Percentiles rank a stretch among this genome's conserved stretches.
Conservation (phyloP, 1,139 yeast species). For the Blastobotrys serpentis region DNA sequence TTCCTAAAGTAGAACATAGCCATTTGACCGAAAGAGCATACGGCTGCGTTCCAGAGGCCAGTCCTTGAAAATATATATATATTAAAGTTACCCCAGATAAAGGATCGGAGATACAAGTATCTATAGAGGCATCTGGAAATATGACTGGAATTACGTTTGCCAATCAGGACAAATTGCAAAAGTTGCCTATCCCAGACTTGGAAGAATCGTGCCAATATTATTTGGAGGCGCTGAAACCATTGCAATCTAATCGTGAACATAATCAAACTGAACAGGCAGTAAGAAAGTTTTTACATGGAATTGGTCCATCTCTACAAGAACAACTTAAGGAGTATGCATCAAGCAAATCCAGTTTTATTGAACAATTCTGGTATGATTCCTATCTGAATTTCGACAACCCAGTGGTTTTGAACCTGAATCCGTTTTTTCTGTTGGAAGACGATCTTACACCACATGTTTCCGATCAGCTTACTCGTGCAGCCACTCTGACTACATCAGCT, state of each 20-base stretch:
- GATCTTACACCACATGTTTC: slow-evolving; percentile 80
- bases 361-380: slow-evolving; percentile 91
- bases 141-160: slow-evolving; percentile 46
- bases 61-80: neutral
- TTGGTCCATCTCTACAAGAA: slow-evolving; percentile 62
- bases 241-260: slow-evolving; percentile 73
- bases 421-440: slow-evolving; percentile 83
- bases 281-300: slow-evolving; percentile 52
- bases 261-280: slow-evolving; percentile 61
- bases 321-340: slow-evolving; percentile 63
- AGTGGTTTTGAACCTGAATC: slow-evolving; percentile 82
- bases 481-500: slow-evolving; percentile 74
- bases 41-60: neutral
- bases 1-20: slow-evolving; percentile 1
- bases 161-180: slow-evolving; percentile 55
- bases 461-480: slow-evolving; percentile 76
- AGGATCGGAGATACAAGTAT: slow-evolving; percentile 46
- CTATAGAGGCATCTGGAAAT: slow-evolving; percentile 54
- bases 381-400: slow-evolving; percentile 81
- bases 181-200: slow-evolving; percentile 77
- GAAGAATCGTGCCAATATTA: slow-evolving; percentile 63
- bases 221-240: slow-evolving; percentile 65
- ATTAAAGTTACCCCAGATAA: slow-evolving; percentile 8
- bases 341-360: slow-evolving; percentile 73
- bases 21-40: slow-evolving; percentile 7